Base-by-base conservation (phyloP, 2,329 filamentous ascomycete species). In the Hypoxylon sp. region DNA sequence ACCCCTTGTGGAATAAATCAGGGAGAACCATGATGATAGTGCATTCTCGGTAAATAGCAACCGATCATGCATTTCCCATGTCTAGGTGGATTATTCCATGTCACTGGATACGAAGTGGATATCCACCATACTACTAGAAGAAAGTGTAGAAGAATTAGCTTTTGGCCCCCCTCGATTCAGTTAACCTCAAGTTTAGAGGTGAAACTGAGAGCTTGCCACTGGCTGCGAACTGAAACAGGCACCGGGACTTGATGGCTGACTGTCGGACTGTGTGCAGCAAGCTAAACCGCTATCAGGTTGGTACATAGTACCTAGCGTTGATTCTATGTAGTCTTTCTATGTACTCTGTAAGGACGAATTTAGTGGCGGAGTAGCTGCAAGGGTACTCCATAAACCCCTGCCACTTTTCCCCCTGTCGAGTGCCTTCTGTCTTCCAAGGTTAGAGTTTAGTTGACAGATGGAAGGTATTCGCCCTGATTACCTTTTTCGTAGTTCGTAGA, bases 141-240 rank as follows among this genome's bases (percentile, higher is more conserved):
- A 59, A 57, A 44, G 37, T 19, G 26, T 39, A 4, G 29, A 47
- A 46, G 46, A 54, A 31, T 48, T 37, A 29, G 17, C 44, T 48
- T 26, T 37, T 31, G 46, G 19, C 19, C 31, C 29, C 26, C 17
- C 17, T 37, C 22, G 19, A 42, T 48, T 35, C 24, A 42, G 26
- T n/a, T 53, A 29, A 26, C 11, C 26, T 37, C 14, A 37, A 48
- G 31, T 31, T 33, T 19, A 42, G 26, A 39, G 35, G 54, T 64
- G 53, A 66, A 67, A 70, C 63, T 63, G 22, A 42, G 48, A 44
- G 17, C 31, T 59, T 66, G 47, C 58, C 50, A 64, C 52, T 69
- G 67, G 65, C 53, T 50, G 37, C 37, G 47, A 33, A 17, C 37
- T 67, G 63, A 70, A 70, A 70, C 64, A 61, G 60, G 52, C 37